Evolutionary conservation across 805 yeast species (phyloP).

Genomic region (Myxozyma monticola): DNA sequence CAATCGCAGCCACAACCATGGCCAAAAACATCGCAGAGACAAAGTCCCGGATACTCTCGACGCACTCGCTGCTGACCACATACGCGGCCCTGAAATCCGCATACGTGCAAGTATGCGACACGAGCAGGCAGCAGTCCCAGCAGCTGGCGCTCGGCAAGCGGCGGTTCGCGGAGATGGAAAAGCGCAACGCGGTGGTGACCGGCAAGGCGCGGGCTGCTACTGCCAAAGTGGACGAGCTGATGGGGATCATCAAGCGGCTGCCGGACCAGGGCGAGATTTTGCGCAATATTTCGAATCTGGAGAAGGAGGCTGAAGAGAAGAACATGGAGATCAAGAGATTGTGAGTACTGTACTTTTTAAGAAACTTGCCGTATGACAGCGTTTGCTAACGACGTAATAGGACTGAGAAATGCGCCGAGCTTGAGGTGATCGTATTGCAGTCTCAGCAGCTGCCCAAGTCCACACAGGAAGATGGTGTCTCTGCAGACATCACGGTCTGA

Average conservation of each 20-base stretch:
- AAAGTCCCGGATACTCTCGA: constrained; percentile 30
- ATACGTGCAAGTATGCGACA: constrained; percentile 33
- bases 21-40: constrained; percentile 21
- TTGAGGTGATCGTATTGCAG: too few relatives aligned
- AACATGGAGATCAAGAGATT: too few relatives aligned
- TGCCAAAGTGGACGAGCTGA: constrained; percentile 15
- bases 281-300: constrained; percentile 11
- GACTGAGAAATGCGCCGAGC: too few relatives aligned
- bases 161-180: constrained; percentile 9
- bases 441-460: too few relatives aligned
- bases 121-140: constrained; percentile 4
- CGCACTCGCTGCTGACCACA: constrained; percentile 35
- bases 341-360: too few relatives aligned
- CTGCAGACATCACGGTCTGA: too few relatives aligned
- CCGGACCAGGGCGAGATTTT: constrained; percentile 24
- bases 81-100: constrained; percentile 35
- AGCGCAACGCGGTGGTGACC: not conserved
- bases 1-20: not conserved
- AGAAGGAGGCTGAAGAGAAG: constrained; percentile 14
- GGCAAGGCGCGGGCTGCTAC: constrained; percentile 1
- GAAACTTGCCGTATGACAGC: too few relatives aligned
- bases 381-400: too few relatives aligned
- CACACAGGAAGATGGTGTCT: too few relatives aligned
- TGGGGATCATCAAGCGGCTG: constrained; percentile 13
- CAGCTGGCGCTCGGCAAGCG: constrained; percentile 12